Conservation (phyloP, 768 basidiomycete species). For the Trametes punicea region DNA sequence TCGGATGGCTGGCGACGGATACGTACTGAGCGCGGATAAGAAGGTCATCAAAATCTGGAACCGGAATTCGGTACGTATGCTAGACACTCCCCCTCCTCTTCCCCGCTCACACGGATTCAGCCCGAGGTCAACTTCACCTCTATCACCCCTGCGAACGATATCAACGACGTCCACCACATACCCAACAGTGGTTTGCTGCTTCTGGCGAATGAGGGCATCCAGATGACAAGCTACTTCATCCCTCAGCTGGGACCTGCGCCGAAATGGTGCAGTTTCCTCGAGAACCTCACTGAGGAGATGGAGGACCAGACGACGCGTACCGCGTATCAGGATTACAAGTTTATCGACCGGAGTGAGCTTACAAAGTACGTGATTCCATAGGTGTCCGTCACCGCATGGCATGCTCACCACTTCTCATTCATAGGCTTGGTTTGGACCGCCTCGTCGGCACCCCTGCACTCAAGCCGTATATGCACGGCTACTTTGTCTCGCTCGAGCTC, state of each 20-base stretch:
- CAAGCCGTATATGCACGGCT: slow-evolving; percentile 99
- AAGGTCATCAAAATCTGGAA: slow-evolving; percentile 99
- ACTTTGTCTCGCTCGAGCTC: slow-evolving; percentile 93
- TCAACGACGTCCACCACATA: slow-evolving; percentile 89
- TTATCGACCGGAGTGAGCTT: slow-evolving; percentile 85
- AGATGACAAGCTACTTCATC: slow-evolving; percentile 91
- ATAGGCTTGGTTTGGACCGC: slow-evolving; percentile 89
- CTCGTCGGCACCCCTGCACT: slow-evolving; percentile 92
- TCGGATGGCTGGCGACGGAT: slow-evolving; percentile 80
- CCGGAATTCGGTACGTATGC: slow-evolving; percentile 63
- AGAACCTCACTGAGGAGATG: slow-evolving; percentile 98
- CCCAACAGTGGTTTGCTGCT: slow-evolving; percentile 87
- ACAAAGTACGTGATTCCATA: slow-evolving; percentile 55
- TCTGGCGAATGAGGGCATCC: slow-evolving; percentile 95
- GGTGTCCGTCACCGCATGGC: not conserved
- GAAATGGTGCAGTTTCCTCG: slow-evolving; percentile 95
- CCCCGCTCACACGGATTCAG: slow-evolving; percentile 35
- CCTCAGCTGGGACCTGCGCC: slow-evolving; percentile 97
- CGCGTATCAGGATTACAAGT: slow-evolving; percentile 97
- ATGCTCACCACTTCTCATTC: not conserved
- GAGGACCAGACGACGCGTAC: slow-evolving; percentile 79
- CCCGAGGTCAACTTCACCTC: slow-evolving; percentile 86
- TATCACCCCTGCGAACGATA: slow-evolving; percentile 84
- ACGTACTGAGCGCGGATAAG: slow-evolving; percentile 90
- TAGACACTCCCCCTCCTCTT: not conserved